Conservation (phyloP, 1,284 basidiomycete genomes). For the Irpex rosettiformis region DNA sequence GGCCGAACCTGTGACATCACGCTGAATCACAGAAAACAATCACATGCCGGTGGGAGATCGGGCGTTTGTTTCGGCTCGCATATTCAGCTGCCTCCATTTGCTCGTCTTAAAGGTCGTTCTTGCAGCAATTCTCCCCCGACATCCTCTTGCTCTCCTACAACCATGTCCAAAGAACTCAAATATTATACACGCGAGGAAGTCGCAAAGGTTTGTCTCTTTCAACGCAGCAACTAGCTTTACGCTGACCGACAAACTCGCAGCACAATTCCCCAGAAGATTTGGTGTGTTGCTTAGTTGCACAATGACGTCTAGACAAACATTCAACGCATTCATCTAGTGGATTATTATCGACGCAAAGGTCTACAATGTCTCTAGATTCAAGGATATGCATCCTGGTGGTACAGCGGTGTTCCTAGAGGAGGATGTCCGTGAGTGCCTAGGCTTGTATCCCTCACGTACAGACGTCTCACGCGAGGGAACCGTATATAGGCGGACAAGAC, state of each 20-base stretch:
- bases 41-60: neutral
- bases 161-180: slow-evolving; percentile 1
- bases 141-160: neutral
- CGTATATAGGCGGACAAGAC: slow-evolving; percentile 67
- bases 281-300: slow-evolving; percentile 4
- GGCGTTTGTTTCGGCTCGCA: no score
- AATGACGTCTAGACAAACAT: neutral
- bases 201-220: slow-evolving; percentile 10
- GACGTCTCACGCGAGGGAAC: neutral
- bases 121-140: neutral
- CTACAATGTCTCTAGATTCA: slow-evolving; percentile 79
- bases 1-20: neutral
- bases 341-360: slow-evolving; percentile 81
- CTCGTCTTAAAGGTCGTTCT: neutral
- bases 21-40: neutral
- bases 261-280: slow-evolving; percentile 17
- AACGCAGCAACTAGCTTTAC: neutral
- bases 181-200: slow-evolving; percentile 14
- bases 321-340: slow-evolving; percentile 48
- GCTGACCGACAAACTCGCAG: neutral
- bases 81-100: neutral
- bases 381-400: slow-evolving; percentile 81
- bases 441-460: neutral
- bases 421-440: slow-evolving; percentile 60
- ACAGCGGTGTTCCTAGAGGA: slow-evolving; percentile 67